phyloP scores from a whole-genome alignment of 129 eudicot genomes.

The Glebionis coronaria region DNA sequence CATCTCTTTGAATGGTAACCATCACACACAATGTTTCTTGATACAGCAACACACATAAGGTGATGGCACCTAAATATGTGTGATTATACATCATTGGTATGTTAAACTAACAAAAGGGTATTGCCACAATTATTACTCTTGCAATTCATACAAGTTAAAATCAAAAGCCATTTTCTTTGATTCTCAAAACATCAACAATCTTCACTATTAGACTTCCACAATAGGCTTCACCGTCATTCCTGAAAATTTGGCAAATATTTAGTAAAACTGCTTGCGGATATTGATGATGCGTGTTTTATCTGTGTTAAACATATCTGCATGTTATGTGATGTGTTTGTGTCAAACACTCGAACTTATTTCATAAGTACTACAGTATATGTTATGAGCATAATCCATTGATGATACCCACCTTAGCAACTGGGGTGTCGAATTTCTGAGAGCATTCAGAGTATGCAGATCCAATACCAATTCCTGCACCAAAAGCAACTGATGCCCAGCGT shows the following conservation, averaged over 20 bases:
- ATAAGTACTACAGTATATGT: neutral
- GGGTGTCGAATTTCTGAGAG: conserved; percentile 53
- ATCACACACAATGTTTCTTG: conserved; percentile 6
- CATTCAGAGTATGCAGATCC: conserved; percentile 95
- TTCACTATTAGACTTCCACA: conserved; percentile 27
- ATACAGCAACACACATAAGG: conserved; percentile 1
- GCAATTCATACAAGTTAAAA: conserved; percentile 30
- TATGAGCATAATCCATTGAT: neutral
- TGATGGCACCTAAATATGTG: conserved; percentile 14
- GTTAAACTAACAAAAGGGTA: conserved; percentile 25
- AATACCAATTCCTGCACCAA: conserved; percentile 91
- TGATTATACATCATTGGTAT: conserved; percentile 28
- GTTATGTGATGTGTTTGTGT: neutral
- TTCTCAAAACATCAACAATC: conserved; percentile 20
- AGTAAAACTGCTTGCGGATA: neutral
- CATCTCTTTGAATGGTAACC: neutral
- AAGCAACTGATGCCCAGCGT: conserved; percentile 92
- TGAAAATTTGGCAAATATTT: neutral
- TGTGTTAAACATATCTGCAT: neutral
- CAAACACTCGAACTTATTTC: neutral
- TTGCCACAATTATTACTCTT: conserved; percentile 24
- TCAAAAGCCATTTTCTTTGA: conserved; percentile 21
- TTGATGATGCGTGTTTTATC: neutral
- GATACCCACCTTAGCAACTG: conserved; percentile 45
- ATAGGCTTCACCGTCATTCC: conserved; percentile 8